Evolutionary conservation across 768 basidiomycete genomes (phyloP).

Genomic region (Podaxis pistillaris): DNA sequence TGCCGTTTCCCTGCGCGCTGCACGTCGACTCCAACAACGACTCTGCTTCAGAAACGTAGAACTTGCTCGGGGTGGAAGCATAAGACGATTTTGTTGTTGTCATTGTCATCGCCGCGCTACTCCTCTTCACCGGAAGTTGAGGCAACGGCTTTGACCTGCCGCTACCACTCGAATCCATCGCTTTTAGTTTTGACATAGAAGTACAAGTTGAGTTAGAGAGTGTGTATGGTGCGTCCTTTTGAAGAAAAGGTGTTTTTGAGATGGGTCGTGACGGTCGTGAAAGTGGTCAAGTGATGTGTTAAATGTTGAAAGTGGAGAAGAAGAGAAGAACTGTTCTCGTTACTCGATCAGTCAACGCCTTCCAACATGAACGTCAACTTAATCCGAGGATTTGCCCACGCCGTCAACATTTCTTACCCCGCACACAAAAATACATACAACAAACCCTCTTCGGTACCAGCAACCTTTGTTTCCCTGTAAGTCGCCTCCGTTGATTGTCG

Average conservation of each 20-base stretch:
- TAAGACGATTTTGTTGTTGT: constrained; percentile 3
- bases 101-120: not conserved
- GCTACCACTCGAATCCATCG: not conserved
- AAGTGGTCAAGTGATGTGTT: not conserved
- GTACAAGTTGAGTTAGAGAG: not conserved
- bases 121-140: constrained; percentile 3
- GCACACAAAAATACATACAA: constrained; percentile 1
- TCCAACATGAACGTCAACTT: not conserved
- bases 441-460: not conserved
- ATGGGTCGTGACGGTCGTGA: not conserved
- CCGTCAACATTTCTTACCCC: not conserved
- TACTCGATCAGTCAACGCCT: not conserved
- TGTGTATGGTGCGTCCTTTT: not conserved
- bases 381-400: constrained; percentile 11
- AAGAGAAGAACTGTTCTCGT: not conserved
- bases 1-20: not conserved
- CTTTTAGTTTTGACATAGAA: constrained; percentile 1
- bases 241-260: not conserved
- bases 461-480: not conserved
- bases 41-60: constrained; percentile 8
- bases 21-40: not conserved
- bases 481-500: not conserved
- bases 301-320: not conserved
- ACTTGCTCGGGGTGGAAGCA: constrained; percentile 12
- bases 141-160: constrained; percentile 4